Conservation (phyloP, 441 rosid species). For the Dalechampia spathulata region DNA sequence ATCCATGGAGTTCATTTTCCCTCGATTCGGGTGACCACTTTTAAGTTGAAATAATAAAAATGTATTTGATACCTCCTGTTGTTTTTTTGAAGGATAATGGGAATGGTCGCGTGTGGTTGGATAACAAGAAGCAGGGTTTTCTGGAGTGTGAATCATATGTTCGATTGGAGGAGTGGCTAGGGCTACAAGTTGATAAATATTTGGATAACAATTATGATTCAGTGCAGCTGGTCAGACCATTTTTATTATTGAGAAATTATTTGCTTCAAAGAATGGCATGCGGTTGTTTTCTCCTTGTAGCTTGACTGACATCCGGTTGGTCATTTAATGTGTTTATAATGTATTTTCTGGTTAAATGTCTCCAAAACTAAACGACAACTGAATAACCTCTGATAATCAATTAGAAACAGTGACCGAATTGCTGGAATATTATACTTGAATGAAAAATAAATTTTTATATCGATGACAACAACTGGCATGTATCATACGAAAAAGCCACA, state of each 20-base stretch:
- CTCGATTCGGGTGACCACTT: no score
- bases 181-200: constrained; percentile 23
- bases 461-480: no score
- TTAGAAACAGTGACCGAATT: background rate
- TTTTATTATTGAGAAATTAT: constrained; percentile 7
- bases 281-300: background rate
- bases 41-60: no score
- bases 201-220: constrained; percentile 23
- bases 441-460: no score
- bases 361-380: background rate
- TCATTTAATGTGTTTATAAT: background rate
- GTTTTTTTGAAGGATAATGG: constrained; percentile 22
- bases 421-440: no score
- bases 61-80: background rate
- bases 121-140: constrained; percentile 29
- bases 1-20: no score
- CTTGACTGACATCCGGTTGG: background rate
- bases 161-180: constrained; percentile 28
- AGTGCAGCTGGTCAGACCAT: constrained; percentile 18
- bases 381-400: background rate
- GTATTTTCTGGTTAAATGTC: background rate
- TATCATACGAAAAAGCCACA: no score
- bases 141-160: constrained; percentile 32
- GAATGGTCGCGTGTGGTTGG: constrained; percentile 27
- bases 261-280: no score